Evolutionary conservation across 352 stramenopile species (phyloP), one percentile per base, ranked within the genome.

Genomic region (Saprolegnia diclina): DNA sequence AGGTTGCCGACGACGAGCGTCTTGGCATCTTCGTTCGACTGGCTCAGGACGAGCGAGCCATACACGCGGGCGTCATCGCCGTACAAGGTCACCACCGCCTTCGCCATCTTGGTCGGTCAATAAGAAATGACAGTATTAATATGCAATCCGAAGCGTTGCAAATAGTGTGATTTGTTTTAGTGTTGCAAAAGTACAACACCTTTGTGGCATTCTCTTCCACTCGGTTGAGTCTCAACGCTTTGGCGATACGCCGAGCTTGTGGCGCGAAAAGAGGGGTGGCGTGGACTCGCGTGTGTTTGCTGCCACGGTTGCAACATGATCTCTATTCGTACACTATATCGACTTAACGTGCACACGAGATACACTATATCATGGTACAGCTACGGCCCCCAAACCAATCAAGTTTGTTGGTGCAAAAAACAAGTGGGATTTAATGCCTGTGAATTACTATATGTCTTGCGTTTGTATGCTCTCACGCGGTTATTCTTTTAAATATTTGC

Each of bases 1-100:
- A 95, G 76, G 68, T 90, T 82, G 63, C 87, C 87, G 62, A 85
- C 85, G 71, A 95, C 92, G 67, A 92, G 75, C 73, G 76, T 92
- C 79, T 92, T 90, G 75, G 87, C 87, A 64, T 95, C 87, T 73
- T 95, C 87, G 62, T 95, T 85, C 35, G 87, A 77, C 78, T 94
- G 84, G 4, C 83, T 89, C 73, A 94, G 86, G 69, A 85, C 73
- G 61, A 94, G 76, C 71, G 84, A 82, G 72, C 86, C 86, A 76
- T 86, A 94, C 37, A 94, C 83, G 53, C 77, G 71, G 56, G 81
- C 84, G 75, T 94, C 84, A 71, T 90, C 81, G 78, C 84, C 83
- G 78, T 89, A 92, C 65, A 94, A 83, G 71, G 86, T 94, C 75
- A 85, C 89, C 68, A 94, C 84, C 66, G 84, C 86, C 76, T 94